Conservation (phyloP, 441 rosid genomes). For the Gossypium lobatum region DNA sequence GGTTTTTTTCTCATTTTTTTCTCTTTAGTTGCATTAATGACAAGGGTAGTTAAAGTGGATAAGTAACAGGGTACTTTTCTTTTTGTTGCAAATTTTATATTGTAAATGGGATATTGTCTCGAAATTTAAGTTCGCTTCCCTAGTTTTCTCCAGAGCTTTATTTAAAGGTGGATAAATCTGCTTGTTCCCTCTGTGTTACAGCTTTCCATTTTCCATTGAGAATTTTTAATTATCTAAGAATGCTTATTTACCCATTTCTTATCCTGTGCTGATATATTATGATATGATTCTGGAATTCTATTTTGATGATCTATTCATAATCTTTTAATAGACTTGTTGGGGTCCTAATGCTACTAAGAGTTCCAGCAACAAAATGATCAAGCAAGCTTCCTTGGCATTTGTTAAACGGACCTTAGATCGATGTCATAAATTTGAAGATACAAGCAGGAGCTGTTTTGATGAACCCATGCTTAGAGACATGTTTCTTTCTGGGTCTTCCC, state of each 20-base stretch:
- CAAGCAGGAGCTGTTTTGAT: slow-evolving; percentile 80
- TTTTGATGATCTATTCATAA: slow-evolving; percentile 14
- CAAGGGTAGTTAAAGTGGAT: neutral
- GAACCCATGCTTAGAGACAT: slow-evolving; percentile 66
- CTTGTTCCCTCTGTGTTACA: neutral
- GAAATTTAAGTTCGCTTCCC: neutral
- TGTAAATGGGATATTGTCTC: neutral
- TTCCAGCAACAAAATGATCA: slow-evolving; percentile 74
- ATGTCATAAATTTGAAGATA: slow-evolving; percentile 70
- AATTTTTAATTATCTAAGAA: neutral
- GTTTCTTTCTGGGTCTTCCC: slow-evolving; percentile 46
- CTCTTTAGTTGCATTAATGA: neutral
- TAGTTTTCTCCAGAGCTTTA: neutral
- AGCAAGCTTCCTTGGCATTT: slow-evolving; percentile 78
- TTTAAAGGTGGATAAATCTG: neutral
- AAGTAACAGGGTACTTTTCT: neutral
- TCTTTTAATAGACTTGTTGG: slow-evolving; percentile 51
- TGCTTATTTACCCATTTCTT: slow-evolving; percentile 11
- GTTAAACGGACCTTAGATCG: slow-evolving; percentile 68
- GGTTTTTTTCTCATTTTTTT: neutral
- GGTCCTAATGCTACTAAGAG: slow-evolving; percentile 64
- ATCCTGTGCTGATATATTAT: neutral
- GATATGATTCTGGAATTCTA: neutral
- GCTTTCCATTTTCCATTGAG: neutral
- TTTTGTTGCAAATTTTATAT: slow-evolving; percentile 6